A percentile compares a stretch with the other conserved stretches of the same genome.
phyloP scores from a whole-genome alignment of 768 basidiomycete species.

The Naganishia onofrii region DNA sequence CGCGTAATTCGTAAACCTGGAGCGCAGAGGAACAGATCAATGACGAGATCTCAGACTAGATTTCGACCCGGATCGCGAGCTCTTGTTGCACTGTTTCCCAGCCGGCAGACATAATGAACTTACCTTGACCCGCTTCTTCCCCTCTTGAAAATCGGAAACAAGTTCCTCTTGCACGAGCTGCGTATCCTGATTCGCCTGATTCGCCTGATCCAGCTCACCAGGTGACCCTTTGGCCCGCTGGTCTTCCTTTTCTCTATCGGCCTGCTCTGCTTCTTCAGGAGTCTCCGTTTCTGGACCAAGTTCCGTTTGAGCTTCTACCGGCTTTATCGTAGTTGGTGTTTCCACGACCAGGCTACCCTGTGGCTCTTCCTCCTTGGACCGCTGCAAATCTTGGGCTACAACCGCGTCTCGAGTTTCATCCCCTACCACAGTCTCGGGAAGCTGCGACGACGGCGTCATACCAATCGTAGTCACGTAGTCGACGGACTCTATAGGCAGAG shows the following conservation, averaged over 20 bases:
- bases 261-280: background rate
- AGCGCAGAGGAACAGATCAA: background rate
- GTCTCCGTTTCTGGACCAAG: background rate
- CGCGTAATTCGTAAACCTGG: conserved; percentile 91
- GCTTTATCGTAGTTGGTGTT: background rate
- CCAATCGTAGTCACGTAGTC: background rate
- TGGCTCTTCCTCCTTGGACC: background rate
- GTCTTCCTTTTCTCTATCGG: background rate
- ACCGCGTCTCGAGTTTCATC: background rate
- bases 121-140: conserved; percentile 26
- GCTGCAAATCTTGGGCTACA: background rate
- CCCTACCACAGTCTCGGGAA: background rate
- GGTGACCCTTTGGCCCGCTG: background rate
- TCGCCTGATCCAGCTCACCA: conserved; percentile 3
- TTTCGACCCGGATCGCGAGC: background rate
- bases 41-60: background rate
- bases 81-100: background rate
- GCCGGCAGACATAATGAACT: background rate
- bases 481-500: background rate
- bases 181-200: conserved; percentile 8
- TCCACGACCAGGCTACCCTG: background rate
- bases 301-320: background rate
- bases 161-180: conserved; percentile 20
- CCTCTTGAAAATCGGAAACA: conserved; percentile 5
- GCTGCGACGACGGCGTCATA: background rate